These are phyloP conservation scores for Ambrosiella xylebori DNA, from an alignment of 2,329 filamentous ascomycete genomes.

Conservation along the genomic window DNA sequence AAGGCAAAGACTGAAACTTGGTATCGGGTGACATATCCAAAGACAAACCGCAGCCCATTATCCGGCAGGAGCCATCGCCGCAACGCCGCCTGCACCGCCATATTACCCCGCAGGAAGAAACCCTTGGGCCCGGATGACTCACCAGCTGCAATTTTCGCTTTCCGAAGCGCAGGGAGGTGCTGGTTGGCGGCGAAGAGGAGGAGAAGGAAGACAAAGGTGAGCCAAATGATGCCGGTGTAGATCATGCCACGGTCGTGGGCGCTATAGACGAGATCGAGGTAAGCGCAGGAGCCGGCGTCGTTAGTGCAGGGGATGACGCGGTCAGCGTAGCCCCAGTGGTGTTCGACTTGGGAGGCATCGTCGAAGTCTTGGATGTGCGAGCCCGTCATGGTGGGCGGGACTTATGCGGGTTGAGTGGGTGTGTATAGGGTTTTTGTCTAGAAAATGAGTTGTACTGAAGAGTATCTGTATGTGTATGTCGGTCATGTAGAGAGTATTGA, in stretches of 20 bases:
- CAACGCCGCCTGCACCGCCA: conserved; percentile 14
- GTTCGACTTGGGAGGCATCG: conserved; percentile 20
- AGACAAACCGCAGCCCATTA: conserved; percentile 32
- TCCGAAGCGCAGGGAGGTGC: neutral
- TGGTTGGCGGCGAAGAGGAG: conserved; percentile 23
- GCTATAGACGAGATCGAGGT: conserved; percentile 33
- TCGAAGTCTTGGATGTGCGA: conserved; percentile 27
- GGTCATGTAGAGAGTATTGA: neutral
- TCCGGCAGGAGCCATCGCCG: conserved; percentile 45
- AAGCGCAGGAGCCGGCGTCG: conserved; percentile 30
- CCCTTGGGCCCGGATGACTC: conserved; percentile 14
- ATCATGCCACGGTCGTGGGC: conserved; percentile 34
- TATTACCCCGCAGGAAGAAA: conserved; percentile 3
- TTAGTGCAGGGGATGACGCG: conserved; percentile 28
- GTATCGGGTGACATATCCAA: conserved; percentile 50
- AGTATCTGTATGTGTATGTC: neutral
- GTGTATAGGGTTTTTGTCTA: neutral
- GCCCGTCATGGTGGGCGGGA: neutral
- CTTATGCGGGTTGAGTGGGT: too few species aligned
- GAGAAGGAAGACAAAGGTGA: conserved; percentile 27
- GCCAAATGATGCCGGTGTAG: conserved; percentile 34
- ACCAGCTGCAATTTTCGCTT: conserved; percentile 16
- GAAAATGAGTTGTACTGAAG: neutral
- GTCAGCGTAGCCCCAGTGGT: conserved; percentile 32
- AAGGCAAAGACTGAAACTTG: conserved; percentile 45